phyloP scores from a whole-genome alignment of 2,329 filamentous ascomycete species.

The Calonectria pseudoreteaudii region DNA sequence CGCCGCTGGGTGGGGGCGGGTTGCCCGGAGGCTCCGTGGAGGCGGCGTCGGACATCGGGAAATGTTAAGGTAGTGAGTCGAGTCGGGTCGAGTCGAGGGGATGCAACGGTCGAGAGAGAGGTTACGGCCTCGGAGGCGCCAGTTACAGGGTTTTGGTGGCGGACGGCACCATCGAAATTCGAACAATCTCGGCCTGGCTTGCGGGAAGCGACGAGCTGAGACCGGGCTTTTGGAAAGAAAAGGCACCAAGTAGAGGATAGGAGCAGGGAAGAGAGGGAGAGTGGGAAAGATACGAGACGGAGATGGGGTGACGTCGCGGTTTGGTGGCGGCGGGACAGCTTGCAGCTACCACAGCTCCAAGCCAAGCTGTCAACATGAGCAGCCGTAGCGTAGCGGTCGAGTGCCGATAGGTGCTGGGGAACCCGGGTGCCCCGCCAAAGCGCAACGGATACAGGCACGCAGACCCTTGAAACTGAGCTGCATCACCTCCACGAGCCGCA shows the following conservation, averaged over 20 bases:
- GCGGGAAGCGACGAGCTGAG: neutral
- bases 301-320: constrained; percentile 23
- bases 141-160: neutral
- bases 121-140: constrained; percentile 14
- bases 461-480: constrained; percentile 12
- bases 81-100: neutral
- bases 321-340: constrained; percentile 22
- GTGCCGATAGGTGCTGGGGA: constrained; percentile 1
- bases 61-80: neutral
- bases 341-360: constrained; percentile 12
- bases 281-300: constrained; percentile 4
- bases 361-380: constrained; percentile 25
- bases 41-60: constrained; percentile 20
- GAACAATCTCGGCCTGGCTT: neutral
- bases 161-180: constrained; percentile 14
- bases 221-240: neutral
- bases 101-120: constrained; percentile 1
- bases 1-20: constrained; percentile 1
- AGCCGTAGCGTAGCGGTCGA: neutral
- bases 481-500: constrained; percentile 8
- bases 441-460: neutral
- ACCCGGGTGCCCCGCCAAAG: constrained; percentile 2
- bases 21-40: constrained; percentile 11
- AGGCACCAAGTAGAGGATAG: neutral
- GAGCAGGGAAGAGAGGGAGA: neutral